Base-by-base conservation (phyloP, 352 stramenopile species). In the Elongisporangium prolatum region DNA sequence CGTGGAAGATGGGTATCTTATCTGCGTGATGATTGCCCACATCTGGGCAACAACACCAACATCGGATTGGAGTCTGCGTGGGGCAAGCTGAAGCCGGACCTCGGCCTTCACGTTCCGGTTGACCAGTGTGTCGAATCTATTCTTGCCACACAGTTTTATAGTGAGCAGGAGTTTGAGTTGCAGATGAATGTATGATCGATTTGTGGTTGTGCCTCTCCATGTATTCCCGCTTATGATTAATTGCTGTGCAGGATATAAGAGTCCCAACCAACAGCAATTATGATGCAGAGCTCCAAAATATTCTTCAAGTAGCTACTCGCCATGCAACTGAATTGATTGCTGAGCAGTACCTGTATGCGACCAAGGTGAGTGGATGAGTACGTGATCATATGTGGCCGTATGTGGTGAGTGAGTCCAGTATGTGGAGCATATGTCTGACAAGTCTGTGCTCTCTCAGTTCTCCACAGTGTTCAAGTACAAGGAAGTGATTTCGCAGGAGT, bases 21-120 rank as follows among this genome's bases (percentile, higher is more conserved):
- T 24, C 40, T 54, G 13, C 54, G 50, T 0, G n/a, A 64, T 17
- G 66, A 63, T 40, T 50, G 49, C 25, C 50, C 59, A 9, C 69
- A 54, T n/a, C 18, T 69, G 4, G 57, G 55, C 0, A 75, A 61
- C 57, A 64, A 75, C 24, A 67, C 68, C 1, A 75, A 75, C 37
- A 75, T 72, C 37, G 17, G 56, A 21, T n/a, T 72, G 3, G 64
- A 75, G 38, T n/a, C 59, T 6, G 65, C 52, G 9, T 75, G 58
- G 59, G 70, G 70, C 49, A 56, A 70, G 47, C 21, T 68, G 16
- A 72, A 75, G 40, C 61, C 65, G 0, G 2, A 54, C 0, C 50
- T 70, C 11, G 21, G 59, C 14, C 50, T 48, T 0, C 67, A 64
- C 21, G 67, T 69, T 52, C 48, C 44, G 2, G 24, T 74, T 21